Conservation (phyloP, 805 yeast species). For the Candida namnaoensis region DNA sequence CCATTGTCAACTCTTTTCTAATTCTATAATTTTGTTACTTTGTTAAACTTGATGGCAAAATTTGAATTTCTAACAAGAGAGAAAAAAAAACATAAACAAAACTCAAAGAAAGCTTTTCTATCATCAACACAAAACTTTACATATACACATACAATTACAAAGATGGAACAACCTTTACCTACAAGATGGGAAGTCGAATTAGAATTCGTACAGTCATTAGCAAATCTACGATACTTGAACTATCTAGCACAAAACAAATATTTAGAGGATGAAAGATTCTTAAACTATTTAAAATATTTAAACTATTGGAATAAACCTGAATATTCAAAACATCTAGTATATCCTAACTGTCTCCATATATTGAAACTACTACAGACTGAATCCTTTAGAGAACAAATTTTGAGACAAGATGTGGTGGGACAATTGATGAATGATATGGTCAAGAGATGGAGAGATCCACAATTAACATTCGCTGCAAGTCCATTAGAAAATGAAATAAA, state of each 20-base stretch:
- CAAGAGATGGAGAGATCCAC: slow-evolving; percentile 42
- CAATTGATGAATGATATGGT: slow-evolving; percentile 71
- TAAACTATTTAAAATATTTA: slow-evolving; percentile 69
- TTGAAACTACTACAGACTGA: slow-evolving; percentile 40
- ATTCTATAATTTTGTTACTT: neutral
- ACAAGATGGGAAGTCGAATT: slow-evolving; percentile 81
- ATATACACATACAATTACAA: neutral
- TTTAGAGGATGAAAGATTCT: slow-evolving; percentile 61
- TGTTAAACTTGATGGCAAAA: neutral
- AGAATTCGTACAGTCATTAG: slow-evolving; percentile 91
- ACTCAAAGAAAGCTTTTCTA: neutral
- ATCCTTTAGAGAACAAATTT: slow-evolving; percentile 45
- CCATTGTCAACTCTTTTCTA: neutral
- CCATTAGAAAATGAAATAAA: slow-evolving; percentile 8
- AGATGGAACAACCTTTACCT: slow-evolving; percentile 54
- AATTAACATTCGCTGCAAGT: slow-evolving; percentile 14
- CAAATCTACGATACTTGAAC: slow-evolving; percentile 82
- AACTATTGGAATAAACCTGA: slow-evolving; percentile 80
- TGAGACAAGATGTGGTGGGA: slow-evolving; percentile 48
- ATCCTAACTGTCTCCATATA: slow-evolving; percentile 84
- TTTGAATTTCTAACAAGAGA: neutral
- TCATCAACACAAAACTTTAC: neutral
- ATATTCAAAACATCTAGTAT: slow-evolving; percentile 60
- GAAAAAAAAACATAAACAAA: neutral
- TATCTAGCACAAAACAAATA: slow-evolving; percentile 80